Percentiles rank a stretch among this genome's conserved stretches.
These are phyloP conservation scores for Aspergillus intermedius DNA, from an alignment of 2,329 filamentous ascomycete genomes.

Conservation along the genomic window DNA sequence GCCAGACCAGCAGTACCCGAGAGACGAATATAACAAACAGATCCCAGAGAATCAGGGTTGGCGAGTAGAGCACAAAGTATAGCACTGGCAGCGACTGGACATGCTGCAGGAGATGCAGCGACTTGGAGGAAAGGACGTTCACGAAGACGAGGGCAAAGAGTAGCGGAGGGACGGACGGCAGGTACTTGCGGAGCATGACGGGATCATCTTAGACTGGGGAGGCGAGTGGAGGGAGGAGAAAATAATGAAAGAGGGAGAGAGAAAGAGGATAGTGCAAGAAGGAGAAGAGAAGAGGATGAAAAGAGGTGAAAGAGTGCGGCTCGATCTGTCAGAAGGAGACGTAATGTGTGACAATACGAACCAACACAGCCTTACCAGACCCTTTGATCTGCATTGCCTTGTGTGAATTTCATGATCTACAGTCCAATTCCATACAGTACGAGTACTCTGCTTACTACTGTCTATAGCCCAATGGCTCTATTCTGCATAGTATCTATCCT, in stretches of 20 bases:
- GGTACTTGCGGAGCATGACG: slow-evolving; percentile 9
- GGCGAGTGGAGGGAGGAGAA: neutral
- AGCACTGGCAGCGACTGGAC: slow-evolving; percentile 25
- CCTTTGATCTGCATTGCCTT: neutral
- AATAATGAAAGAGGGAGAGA: too few species aligned
- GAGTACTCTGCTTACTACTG: too few species aligned
- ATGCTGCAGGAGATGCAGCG: slow-evolving; percentile 29
- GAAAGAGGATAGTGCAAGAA: neutral
- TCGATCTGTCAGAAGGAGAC: neutral
- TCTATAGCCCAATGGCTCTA: too few species aligned
- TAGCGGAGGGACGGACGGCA: slow-evolving; percentile 17
- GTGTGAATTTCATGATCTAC: too few species aligned
- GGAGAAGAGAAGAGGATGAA: neutral
- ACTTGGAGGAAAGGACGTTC: slow-evolving; percentile 27
- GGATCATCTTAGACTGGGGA: slow-evolving; percentile 13
- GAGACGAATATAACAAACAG: slow-evolving; percentile 24
- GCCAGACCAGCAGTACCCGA: slow-evolving; percentile 23
- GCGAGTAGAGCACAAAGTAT: slow-evolving; percentile 31
- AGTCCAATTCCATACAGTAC: too few species aligned
- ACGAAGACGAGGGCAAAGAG: slow-evolving; percentile 27
- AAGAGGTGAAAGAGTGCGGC: neutral
- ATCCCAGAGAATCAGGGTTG: slow-evolving; percentile 33
- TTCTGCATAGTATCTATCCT: too few species aligned
- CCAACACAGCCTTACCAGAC: neutral
- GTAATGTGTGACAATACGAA: neutral